These are phyloP conservation scores for Emergomyces pasteurianus DNA, from an alignment of 2,329 filamentous ascomycete genomes.

Conservation along the genomic window DNA sequence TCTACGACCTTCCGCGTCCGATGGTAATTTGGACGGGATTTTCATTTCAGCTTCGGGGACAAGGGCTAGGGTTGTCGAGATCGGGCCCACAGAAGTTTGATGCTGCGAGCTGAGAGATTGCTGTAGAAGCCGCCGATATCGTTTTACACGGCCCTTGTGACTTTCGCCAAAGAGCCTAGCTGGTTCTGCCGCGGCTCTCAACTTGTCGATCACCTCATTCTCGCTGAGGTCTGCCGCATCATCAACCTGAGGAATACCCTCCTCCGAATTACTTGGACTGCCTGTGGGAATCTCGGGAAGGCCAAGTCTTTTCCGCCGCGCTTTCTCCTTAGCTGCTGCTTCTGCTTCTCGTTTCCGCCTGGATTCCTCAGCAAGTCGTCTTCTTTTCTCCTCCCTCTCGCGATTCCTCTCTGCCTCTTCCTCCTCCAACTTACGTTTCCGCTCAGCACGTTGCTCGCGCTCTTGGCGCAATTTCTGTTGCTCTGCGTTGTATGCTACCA, in stretches of 20 bases:
- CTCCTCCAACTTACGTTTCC: conserved; percentile 83
- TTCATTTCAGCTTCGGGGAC: conserved; percentile 86
- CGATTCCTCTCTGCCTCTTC: conserved; percentile 61
- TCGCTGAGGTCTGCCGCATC: conserved; percentile 53
- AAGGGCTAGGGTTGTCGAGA: conserved; percentile 70
- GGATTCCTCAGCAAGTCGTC: conserved; percentile 69
- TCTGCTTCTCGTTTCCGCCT: conserved; percentile 56
- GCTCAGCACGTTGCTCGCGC: conserved; percentile 54
- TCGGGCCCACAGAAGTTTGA: conserved; percentile 58
- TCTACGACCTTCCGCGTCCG: conserved; percentile 52
- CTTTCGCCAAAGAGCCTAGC: conserved; percentile 68
- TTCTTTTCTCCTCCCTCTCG: conserved; percentile 68
- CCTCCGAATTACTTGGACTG: conserved; percentile 31
- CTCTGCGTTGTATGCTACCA: conserved; percentile 68
- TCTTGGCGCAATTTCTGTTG: conserved; percentile 63
- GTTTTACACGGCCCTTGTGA: conserved; percentile 54
- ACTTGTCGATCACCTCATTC: conserved; percentile 53
- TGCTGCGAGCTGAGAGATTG: conserved; percentile 26
- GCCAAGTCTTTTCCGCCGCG: conserved; percentile 62
- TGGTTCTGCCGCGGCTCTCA: conserved; percentile 65
- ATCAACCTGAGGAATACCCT: conserved; percentile 20
- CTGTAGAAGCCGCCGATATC: conserved; percentile 54
- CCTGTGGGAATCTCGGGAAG: conserved; percentile 58
- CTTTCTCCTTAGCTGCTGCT: conserved; percentile 60
- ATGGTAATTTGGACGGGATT: conserved; percentile 51